Percentiles rank a stretch among this genome's conserved stretches.
phyloP scores from a whole-genome alignment of 148 eudicot genomes.

The Rhododendron griersonianum region DNA sequence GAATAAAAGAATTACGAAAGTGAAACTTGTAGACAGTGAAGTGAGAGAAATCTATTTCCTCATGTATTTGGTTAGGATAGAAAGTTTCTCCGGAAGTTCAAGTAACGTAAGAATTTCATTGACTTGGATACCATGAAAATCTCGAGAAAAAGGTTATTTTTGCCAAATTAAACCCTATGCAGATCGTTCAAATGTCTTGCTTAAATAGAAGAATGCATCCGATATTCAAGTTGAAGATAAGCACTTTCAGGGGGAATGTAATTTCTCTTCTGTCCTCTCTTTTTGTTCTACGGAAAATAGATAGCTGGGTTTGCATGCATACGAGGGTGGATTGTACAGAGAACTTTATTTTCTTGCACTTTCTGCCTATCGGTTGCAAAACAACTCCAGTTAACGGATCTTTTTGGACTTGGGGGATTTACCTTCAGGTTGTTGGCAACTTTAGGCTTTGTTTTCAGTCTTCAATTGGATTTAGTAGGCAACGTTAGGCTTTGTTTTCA shows the following conservation, averaged over 20 bases:
- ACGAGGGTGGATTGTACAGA: neutral
- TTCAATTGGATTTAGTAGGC: neutral
- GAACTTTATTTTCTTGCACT: neutral
- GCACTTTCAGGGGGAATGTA: neutral
- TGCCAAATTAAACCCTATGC: neutral
- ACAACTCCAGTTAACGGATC: neutral
- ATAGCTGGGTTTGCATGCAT: neutral
- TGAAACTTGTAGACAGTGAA: neutral
- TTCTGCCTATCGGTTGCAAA: neutral
- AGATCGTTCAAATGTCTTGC: neutral
- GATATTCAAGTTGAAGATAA: neutral
- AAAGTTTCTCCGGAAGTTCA: neutral
- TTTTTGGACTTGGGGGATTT: neutral
- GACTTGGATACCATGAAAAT: neutral
- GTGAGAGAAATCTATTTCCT: neutral
- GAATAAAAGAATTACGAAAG: neutral
- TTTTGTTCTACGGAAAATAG: neutral
- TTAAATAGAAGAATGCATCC: neutral
- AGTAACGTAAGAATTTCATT: neutral
- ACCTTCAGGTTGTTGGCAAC: neutral
- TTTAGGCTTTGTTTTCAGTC: neutral
- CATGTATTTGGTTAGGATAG: neutral
- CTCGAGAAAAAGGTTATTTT: neutral
- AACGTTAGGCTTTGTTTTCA: too few species aligned
- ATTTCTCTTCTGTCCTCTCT: neutral